phyloP scores from a whole-genome alignment of 129 eudicot species.

The Mikania micrantha region DNA sequence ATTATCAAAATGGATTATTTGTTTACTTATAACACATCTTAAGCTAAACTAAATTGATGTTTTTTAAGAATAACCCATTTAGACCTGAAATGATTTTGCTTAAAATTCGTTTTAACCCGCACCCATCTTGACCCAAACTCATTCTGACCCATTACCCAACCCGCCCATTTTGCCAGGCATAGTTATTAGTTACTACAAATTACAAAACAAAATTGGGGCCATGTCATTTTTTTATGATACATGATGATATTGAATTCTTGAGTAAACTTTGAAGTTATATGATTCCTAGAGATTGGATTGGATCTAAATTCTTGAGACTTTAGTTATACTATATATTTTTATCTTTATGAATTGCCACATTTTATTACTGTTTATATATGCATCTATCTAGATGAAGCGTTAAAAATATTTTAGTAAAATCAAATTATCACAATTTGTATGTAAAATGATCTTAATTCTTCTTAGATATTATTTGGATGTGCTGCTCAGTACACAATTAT shows the following conservation, averaged over 20 bases:
- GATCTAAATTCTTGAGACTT: neutral
- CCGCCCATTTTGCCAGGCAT: too few relatives aligned
- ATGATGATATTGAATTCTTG: neutral
- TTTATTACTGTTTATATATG: neutral
- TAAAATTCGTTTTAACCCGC: too few relatives aligned
- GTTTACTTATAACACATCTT: too few relatives aligned
- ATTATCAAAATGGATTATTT: too few relatives aligned
- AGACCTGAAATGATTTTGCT: too few relatives aligned
- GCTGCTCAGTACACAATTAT: slow-evolving; percentile 74
- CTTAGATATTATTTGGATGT: slow-evolving; percentile 76
- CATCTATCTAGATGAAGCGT: neutral
- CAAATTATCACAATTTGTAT: neutral
- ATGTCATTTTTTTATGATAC: neutral
- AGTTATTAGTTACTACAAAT: too few relatives aligned
- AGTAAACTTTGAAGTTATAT: neutral
- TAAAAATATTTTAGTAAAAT: neutral
- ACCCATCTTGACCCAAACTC: too few relatives aligned
- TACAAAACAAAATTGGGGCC: neutral
- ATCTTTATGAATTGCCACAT: neutral
- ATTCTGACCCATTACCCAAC: too few relatives aligned
- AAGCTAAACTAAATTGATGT: too few relatives aligned
- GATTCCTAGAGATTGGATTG: neutral
- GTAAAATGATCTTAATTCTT: neutral
- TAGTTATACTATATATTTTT: neutral
- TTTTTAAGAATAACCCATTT: too few relatives aligned